A percentile compares a stretch with the other conserved stretches of the same genome.
Conservation (phyloP, 2,329 filamentous ascomycete genomes). For the Tympanopsis confertula region DNA sequence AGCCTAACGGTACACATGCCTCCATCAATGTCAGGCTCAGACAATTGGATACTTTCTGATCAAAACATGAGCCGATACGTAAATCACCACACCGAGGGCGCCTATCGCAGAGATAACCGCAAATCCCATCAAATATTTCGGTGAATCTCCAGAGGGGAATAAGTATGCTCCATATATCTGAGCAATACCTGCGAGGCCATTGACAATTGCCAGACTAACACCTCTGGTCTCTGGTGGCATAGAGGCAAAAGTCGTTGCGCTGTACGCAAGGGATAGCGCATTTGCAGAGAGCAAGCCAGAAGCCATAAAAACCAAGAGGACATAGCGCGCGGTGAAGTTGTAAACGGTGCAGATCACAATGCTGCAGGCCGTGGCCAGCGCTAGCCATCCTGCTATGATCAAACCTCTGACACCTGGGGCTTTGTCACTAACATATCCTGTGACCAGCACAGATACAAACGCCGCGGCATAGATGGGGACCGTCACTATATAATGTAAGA, state of each 20-base stretch:
- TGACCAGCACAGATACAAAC: constrained; percentile 33
- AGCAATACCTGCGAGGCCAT: constrained; percentile 39
- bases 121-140: constrained; percentile 29
- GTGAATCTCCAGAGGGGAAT: constrained; percentile 28
- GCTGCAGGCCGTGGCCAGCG: constrained; percentile 21
- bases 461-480: constrained; percentile 40
- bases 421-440: constrained; percentile 33
- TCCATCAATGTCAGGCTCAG: too few species aligned
- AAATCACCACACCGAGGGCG: constrained; percentile 15
- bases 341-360: constrained; percentile 31
- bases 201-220: constrained; percentile 38
- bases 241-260: constrained; percentile 34
- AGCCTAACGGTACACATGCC: too few species aligned
- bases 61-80: constrained; percentile 12
- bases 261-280: constrained; percentile 35
- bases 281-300: constrained; percentile 41
- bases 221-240: constrained; percentile 36
- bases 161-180: constrained; percentile 43
- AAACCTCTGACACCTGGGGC: constrained; percentile 30
- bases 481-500: constrained; percentile 21
- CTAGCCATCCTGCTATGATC: constrained; percentile 35
- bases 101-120: constrained; percentile 19
- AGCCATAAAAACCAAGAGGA: constrained; percentile 41
- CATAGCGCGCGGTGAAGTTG: constrained; percentile 38
- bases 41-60: too few species aligned